Evolutionary conservation across 2,329 filamentous ascomycete species (phyloP).

Genomic region (Alternaria sp.): DNA sequence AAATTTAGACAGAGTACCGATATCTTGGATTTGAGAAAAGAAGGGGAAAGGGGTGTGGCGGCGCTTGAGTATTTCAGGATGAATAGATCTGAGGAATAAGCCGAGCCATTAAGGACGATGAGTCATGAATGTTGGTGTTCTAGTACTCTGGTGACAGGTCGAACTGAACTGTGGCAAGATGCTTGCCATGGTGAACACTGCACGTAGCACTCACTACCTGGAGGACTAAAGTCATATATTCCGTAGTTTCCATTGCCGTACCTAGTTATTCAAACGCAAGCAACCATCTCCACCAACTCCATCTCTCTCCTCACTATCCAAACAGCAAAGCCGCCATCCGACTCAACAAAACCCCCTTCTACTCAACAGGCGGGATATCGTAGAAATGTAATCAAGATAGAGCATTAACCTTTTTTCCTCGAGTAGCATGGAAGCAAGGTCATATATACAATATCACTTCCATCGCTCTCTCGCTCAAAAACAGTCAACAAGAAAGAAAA

Average conservation of each 20-base stretch:
- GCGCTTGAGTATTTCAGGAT: not conserved
- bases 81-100: not conserved
- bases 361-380: constrained; percentile 21
- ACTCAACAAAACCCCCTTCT: constrained; percentile 2
- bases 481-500: constrained; percentile 16
- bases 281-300: not conserved
- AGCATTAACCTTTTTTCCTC: constrained; percentile 15
- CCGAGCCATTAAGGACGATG: not conserved
- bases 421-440: not conserved
- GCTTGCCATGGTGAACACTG: not conserved
- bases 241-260: not conserved
- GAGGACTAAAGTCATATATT: constrained; percentile 1
- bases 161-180: not conserved
- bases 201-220: not conserved
- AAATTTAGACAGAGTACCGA: not conserved
- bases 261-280: constrained; percentile 9
- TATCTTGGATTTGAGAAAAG: not conserved
- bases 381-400: constrained; percentile 28
- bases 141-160: not conserved
- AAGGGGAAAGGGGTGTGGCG: not conserved
- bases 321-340: not conserved
- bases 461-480: constrained; percentile 3
- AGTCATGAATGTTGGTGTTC: not conserved
- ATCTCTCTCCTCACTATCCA: not conserved
- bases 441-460: constrained; percentile 28